These are phyloP conservation scores for Rhododendron kiyosumense DNA, from an alignment of 148 eudicot species.

Conservation along the genomic window DNA sequence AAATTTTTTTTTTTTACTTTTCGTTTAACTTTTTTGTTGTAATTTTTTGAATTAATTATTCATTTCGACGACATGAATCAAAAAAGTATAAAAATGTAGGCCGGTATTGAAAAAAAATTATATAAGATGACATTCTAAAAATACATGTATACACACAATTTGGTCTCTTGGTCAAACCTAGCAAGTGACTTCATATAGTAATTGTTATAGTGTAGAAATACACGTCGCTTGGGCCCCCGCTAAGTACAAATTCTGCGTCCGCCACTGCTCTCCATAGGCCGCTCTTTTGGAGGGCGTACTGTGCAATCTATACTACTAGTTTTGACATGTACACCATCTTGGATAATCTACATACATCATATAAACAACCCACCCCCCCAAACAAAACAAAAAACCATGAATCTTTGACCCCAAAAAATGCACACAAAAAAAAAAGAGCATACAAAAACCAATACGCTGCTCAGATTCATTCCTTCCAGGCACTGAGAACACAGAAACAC, in stretches of 20 bases:
- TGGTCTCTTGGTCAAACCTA: too few relatives aligned
- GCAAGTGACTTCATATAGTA: too few relatives aligned
- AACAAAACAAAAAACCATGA: not conserved
- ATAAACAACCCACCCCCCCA: not conserved
- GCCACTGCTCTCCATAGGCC: not conserved
- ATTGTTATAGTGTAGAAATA: too few relatives aligned
- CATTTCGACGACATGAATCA: too few relatives aligned
- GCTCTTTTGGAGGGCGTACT: not conserved
- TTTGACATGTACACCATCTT: constrained; percentile 1
- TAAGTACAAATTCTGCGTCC: not conserved
- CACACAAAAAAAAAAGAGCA: not conserved
- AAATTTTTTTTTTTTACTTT: too few relatives aligned
- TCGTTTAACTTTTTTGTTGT: too few relatives aligned
- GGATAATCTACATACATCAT: not conserved
- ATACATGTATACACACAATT: too few relatives aligned
- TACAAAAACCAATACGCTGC: not conserved
- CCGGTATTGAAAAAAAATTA: too few relatives aligned
- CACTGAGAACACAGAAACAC: not conserved
- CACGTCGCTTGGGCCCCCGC: not conserved
- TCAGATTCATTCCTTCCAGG: not conserved
- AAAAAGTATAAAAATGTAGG: too few relatives aligned
- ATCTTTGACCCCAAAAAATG: not conserved
- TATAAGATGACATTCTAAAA: too few relatives aligned
- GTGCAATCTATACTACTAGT: not conserved
- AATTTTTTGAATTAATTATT: too few relatives aligned